These are phyloP conservation scores for Tagetes erecta DNA, from an alignment of 129 eudicot species.

Conservation along the genomic window DNA sequence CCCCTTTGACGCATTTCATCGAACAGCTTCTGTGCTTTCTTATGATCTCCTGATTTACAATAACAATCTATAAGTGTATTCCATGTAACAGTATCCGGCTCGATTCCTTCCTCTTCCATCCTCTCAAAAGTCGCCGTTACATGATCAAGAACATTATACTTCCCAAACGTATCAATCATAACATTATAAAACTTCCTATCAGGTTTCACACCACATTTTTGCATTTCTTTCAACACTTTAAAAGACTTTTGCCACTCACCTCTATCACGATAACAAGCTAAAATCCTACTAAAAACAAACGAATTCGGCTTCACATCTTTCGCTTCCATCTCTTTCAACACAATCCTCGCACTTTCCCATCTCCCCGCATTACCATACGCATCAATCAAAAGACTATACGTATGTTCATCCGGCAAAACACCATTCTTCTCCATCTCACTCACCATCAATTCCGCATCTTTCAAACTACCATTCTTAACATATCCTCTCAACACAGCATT, in stretches of 20 bases:
- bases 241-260: slow-evolving; percentile 93
- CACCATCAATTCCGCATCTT: slow-evolving; percentile 77
- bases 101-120: slow-evolving; percentile 83
- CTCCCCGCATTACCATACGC: slow-evolving; percentile 89
- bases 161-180: slow-evolving; percentile 93
- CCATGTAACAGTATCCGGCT: slow-evolving; percentile 88
- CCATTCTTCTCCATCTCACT: slow-evolving; percentile 81
- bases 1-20: slow-evolving; percentile 72
- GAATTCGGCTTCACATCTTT: slow-evolving; percentile 69
- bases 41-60: slow-evolving; percentile 72
- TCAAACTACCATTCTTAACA: slow-evolving; percentile 63
- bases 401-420: slow-evolving; percentile 79
- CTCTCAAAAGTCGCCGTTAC: slow-evolving; percentile 71
- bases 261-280: slow-evolving; percentile 71
- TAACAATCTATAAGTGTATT: slow-evolving; percentile 89
- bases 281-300: slow-evolving; percentile 69
- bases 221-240: slow-evolving; percentile 92
- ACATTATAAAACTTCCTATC: slow-evolving; percentile 84
- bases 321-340: slow-evolving; percentile 87
- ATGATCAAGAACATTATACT: slow-evolving; percentile 81
- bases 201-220: slow-evolving; percentile 68
- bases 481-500: slow-evolving; percentile 84
- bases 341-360: slow-evolving; percentile 95
- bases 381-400: slow-evolving; percentile 77
- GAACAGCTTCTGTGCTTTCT: slow-evolving; percentile 69